Evolutionary conservation across 2,329 filamentous ascomycete species (phyloP).

Genomic region (Trichophyton mentagrophytes): DNA sequence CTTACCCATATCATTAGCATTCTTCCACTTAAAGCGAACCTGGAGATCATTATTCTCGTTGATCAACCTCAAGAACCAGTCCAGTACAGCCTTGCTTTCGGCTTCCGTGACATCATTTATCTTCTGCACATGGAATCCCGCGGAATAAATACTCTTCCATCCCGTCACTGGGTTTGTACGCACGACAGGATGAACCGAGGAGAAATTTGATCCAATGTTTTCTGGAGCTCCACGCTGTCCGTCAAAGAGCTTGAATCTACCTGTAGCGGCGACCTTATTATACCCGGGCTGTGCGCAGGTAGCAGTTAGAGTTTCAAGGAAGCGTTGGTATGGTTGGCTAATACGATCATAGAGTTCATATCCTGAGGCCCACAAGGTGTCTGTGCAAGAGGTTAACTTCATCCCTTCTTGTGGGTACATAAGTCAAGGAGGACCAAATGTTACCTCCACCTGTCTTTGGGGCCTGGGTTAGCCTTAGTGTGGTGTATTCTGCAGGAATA

Average conservation of each 20-base stretch:
- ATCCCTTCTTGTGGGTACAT: no score
- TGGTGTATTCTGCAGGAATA: constrained; percentile 37
- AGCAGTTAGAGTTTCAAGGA: constrained; percentile 30
- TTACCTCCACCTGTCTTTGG: constrained; percentile 32
- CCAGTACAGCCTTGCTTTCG: constrained; percentile 23
- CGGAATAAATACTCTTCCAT: constrained; percentile 28
- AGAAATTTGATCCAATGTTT: constrained; percentile 43
- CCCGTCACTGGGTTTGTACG: constrained; percentile 42
- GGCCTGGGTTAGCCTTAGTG: constrained; percentile 33
- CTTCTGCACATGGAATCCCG: constrained; percentile 21
- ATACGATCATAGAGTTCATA: constrained; percentile 34
- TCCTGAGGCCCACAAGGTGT: constrained; percentile 35
- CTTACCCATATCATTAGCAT: constrained; percentile 32
- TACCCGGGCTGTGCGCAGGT: constrained; percentile 24
- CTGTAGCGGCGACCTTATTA: constrained; percentile 21
- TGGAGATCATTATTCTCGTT: constrained; percentile 33
- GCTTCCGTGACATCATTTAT: constrained; percentile 24
- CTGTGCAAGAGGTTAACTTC: constrained; percentile 11
- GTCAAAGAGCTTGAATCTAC: constrained; percentile 21
- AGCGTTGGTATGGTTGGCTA: constrained; percentile 26
- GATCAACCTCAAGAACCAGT: constrained; percentile 27
- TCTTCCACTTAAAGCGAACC: constrained; percentile 27
- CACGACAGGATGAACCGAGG: constrained; percentile 32
- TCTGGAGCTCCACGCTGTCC: constrained; percentile 39
- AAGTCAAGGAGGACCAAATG: neutral